Evolutionary conservation across 2,329 filamentous ascomycete genomes (phyloP).

Genomic region (Pestalotiopsis sp.): DNA sequence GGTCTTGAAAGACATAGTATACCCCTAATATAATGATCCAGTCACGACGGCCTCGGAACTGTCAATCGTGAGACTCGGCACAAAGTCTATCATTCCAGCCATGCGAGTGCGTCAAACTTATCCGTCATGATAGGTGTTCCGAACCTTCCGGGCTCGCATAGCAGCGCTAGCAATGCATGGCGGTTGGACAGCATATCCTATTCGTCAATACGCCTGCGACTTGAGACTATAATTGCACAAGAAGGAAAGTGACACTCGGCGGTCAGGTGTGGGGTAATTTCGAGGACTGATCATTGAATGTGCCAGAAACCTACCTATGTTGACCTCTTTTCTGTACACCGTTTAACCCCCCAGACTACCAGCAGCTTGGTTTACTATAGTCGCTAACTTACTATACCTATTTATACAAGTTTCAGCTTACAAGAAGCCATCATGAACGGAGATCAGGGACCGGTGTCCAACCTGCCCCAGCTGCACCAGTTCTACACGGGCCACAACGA

Average conservation of each 20-base stretch:
- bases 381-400: not conserved
- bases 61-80: too few species aligned
- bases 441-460: slow-evolving; percentile 12
- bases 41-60: too few species aligned
- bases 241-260: not conserved
- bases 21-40: not conserved
- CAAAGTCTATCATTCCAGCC: not conserved
- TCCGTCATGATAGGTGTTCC: not conserved
- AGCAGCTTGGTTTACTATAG: not conserved
- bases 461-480: slow-evolving; percentile 23
- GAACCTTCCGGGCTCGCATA: not conserved
- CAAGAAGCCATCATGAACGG: not conserved
- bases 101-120: not conserved
- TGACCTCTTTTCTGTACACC: not conserved
- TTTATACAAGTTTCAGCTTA: too few species aligned
- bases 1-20: not conserved
- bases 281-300: not conserved
- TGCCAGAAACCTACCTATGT: not conserved
- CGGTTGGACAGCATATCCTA: not conserved
- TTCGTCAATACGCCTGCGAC: not conserved
- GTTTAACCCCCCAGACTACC: not conserved
- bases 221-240: not conserved
- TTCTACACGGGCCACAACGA: slow-evolving; percentile 31
- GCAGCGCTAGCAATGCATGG: not conserved
- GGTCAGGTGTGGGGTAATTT: slow-evolving; percentile 2